phyloP scores from a whole-genome alignment of 78 protist genomes.

The Planoprotostelium fungivorum region DNA sequence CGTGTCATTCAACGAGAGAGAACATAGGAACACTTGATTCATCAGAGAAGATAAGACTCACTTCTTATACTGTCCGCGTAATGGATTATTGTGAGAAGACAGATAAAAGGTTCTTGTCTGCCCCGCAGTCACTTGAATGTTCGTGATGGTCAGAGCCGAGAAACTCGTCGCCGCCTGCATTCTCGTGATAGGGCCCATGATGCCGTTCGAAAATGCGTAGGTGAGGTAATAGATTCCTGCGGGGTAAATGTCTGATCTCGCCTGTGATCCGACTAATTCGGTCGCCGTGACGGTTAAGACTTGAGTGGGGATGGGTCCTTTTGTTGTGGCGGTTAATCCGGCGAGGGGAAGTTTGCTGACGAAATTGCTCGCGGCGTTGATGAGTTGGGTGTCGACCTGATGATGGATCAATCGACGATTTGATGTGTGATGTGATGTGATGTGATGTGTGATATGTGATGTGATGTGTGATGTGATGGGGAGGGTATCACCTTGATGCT shows the following conservation, averaged over 20 bases:
- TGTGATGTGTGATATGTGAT: too few relatives aligned
- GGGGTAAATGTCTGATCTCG: neutral
- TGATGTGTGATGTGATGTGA: too few relatives aligned
- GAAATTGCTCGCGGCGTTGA: neutral
- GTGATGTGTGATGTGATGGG: too few relatives aligned
- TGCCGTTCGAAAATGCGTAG: neutral
- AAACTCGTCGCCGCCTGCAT: neutral
- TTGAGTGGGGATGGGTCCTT: neutral
- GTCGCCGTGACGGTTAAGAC: neutral
- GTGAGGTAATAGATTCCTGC: neutral
- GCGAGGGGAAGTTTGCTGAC: neutral
- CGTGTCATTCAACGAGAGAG: too few relatives aligned
- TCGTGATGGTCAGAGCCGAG: neutral
- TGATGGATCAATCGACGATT: too few relatives aligned
- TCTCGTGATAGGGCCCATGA: neutral
- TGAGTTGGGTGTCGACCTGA: neutral
- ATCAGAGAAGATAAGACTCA: neutral
- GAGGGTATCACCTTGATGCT: neutral
- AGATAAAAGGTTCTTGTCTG: neutral
- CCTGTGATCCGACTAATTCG: neutral
- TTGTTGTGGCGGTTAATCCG: neutral
- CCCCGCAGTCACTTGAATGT: neutral
- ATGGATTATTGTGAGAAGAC: neutral
- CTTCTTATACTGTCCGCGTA: neutral
- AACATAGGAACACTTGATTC: too few relatives aligned